Conservation (phyloP, 257 asterid genomes). For the Perilla frutescens region DNA sequence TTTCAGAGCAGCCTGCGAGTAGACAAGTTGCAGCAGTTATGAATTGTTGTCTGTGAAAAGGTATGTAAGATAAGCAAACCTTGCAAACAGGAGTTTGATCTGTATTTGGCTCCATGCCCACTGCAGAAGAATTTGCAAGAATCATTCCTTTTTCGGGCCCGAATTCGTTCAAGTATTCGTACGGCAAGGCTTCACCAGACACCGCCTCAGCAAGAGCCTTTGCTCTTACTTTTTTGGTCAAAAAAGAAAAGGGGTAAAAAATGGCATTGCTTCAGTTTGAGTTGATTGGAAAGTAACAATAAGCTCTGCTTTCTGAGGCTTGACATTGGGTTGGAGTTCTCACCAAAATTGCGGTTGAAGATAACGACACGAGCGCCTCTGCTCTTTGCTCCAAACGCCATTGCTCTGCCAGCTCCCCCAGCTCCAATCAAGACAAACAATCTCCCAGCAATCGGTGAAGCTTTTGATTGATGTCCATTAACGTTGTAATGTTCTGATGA, state of each 20-base stretch:
- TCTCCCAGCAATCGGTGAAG: conserved; percentile 68
- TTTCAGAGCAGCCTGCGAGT: conserved; percentile 52
- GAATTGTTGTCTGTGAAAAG: neutral
- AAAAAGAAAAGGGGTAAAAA: neutral
- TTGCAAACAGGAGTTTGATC: conserved; percentile 65
- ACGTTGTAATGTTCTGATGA: conserved; percentile 41
- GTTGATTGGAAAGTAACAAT: neutral
- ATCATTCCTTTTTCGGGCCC: conserved; percentile 68
- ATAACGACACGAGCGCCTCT: conserved; percentile 75
- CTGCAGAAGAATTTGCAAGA: conserved; percentile 74
- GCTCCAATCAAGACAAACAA: conserved; percentile 76
- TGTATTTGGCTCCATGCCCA: conserved; percentile 68
- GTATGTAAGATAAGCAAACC: conserved; percentile 39
- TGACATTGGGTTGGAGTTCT: conserved; percentile 6
- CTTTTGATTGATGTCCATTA: conserved; percentile 40
- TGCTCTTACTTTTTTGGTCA: conserved; percentile 57
- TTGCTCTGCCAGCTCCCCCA: conserved; percentile 84
- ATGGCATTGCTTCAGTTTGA: neutral
- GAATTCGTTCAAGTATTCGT: conserved; percentile 49
- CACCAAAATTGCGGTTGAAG: conserved; percentile 76
- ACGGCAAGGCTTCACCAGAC: conserved; percentile 71
- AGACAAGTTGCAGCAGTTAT: neutral
- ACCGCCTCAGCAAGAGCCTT: conserved; percentile 71
- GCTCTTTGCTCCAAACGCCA: conserved; percentile 75
- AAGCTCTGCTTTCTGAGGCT: neutral